Conservation (phyloP, 495 filamentous ascomycete genomes). For the Penicillium waksmanii region DNA sequence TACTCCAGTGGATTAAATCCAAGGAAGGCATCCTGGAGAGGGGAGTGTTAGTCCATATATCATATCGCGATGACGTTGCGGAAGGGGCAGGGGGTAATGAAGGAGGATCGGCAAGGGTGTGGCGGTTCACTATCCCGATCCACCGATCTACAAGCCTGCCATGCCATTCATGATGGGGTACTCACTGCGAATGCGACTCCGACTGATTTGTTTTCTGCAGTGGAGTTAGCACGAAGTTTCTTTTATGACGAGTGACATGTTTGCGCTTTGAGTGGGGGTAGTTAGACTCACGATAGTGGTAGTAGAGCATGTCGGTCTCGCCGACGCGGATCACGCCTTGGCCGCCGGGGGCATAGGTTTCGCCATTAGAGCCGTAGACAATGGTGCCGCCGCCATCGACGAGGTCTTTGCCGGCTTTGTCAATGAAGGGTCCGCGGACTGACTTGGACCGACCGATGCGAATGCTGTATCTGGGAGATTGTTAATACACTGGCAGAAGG, state of each 20-base stretch:
- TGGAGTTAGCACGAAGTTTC: slow-evolving; percentile 16
- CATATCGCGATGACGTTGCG: slow-evolving; percentile 5
- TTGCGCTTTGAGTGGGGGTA: not conserved
- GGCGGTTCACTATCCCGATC: not conserved
- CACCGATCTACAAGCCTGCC: slow-evolving; percentile 19
- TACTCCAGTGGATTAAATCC: slow-evolving; percentile 48
- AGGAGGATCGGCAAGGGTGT: slow-evolving; percentile 27
- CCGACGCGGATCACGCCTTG: slow-evolving; percentile 43
- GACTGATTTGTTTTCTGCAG: slow-evolving; percentile 46
- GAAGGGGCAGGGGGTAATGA: slow-evolving; percentile 7
- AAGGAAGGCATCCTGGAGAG: slow-evolving; percentile 43
- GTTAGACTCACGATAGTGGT: slow-evolving; percentile 47
- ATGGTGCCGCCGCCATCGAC: slow-evolving; percentile 46
- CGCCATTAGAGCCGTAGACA: slow-evolving; percentile 50
- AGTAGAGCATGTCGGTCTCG: slow-evolving; percentile 47
- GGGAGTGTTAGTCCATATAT: slow-evolving; percentile 21
- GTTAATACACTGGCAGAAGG: slow-evolving; percentile 5
- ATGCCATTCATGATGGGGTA: slow-evolving; percentile 2
- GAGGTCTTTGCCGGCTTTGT: slow-evolving; percentile 41
- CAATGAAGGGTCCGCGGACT: slow-evolving; percentile 44
- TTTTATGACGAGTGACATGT: not conserved
- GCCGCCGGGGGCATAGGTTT: slow-evolving; percentile 53
- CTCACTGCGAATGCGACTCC: slow-evolving; percentile 45
- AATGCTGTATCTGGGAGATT: slow-evolving; percentile 44
- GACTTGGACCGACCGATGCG: slow-evolving; percentile 43